Base-by-base conservation (phyloP, 345 rosid species). In the Xanthoceras sorbifolium region DNA sequence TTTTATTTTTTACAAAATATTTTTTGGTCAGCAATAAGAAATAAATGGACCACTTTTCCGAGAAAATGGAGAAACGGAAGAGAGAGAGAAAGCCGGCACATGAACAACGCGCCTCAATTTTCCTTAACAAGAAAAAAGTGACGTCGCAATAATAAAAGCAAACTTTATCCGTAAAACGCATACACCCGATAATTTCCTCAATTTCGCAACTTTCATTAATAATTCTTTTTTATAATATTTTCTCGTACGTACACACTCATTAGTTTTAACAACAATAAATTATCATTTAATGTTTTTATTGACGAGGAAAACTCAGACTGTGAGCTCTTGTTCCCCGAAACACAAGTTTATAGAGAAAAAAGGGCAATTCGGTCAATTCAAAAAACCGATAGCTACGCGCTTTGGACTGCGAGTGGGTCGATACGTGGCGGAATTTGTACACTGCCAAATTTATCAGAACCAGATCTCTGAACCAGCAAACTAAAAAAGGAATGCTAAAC, bases 401-500 rank as follows among this genome's bases (percentile, higher is more conserved):
- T 15, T 5, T 0, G 36, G 9, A 5, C 4, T 9, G 68, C 63
- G 84, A 69, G 73, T 77, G 59, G 78, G 76, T 63, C 48, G 55
- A 17, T 1, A 12, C 6, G 3, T 18, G 36, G 54, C 17, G 1
- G 64, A 38, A 57, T 57, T 60, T n/a, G 28, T 18, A 59, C 20
- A 29, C 71, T 76, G 72, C 68, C 42, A 63, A 57, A 63, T 48
- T 62, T 17, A 68, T 66, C 52, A 69, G 76, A 69, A 64, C 64
- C 69, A 57, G 77, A 67, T 67, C 59, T 52, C 74, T 72, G 66
- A 48, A 61, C 64, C 64, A 20, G 26, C 42, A 23, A 67, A 57
- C 82, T 6, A 12, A 34, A 32, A 71, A 64, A 25, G 77, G 48
- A 76, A 60, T 17, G 80, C 79, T 28, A 79, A 76, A 44, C 46